phyloP scores from a whole-genome alignment of 1,284 basidiomycete species.

The Tylopilus sp. region DNA sequence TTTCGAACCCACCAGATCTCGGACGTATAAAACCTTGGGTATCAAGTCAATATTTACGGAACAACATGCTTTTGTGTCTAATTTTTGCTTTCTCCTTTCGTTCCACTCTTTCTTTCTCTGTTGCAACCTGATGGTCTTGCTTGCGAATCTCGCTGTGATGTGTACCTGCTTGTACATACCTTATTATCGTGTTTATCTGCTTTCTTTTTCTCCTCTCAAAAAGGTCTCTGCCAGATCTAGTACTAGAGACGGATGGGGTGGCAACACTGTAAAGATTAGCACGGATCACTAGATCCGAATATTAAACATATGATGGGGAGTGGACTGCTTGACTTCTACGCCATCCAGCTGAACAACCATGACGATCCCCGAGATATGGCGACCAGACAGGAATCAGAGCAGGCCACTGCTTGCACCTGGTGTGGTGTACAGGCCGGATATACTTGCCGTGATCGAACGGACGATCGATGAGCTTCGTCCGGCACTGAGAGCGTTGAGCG shows the following conservation, averaged over 20 bases:
- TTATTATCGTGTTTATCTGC: conserved; percentile 35
- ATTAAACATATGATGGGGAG: background rate
- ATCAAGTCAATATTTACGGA: conserved; percentile 21
- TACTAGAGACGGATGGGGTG: background rate
- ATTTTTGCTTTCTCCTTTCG: conserved; percentile 4
- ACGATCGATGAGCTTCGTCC: conserved; percentile 52
- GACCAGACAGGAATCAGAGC: conserved; percentile 17
- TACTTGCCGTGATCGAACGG: conserved; percentile 53
- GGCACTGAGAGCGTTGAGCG: conserved; percentile 56
- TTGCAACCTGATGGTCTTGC: conserved; percentile 20
- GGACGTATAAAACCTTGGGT: conserved; percentile 7
- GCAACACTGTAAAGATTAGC: conserved; percentile 5
- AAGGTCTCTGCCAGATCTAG: conserved; percentile 3
- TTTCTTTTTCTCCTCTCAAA: background rate
- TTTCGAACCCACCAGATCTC: background rate
- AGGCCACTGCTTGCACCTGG: conserved; percentile 15
- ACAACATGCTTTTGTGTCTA: conserved; percentile 7
- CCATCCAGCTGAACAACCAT: background rate
- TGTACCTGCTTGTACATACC: conserved; percentile 37
- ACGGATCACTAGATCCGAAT: conserved; percentile 5
- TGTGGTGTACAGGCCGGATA: conserved; percentile 34
- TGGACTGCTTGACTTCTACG: background rate
- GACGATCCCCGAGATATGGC: conserved; percentile 13
- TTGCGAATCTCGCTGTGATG: conserved; percentile 27
- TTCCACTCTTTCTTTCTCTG: background rate